Evolutionary conservation across 1,284 basidiomycete genomes (phyloP).

Genomic region (Ceratobasidium sp.): DNA sequence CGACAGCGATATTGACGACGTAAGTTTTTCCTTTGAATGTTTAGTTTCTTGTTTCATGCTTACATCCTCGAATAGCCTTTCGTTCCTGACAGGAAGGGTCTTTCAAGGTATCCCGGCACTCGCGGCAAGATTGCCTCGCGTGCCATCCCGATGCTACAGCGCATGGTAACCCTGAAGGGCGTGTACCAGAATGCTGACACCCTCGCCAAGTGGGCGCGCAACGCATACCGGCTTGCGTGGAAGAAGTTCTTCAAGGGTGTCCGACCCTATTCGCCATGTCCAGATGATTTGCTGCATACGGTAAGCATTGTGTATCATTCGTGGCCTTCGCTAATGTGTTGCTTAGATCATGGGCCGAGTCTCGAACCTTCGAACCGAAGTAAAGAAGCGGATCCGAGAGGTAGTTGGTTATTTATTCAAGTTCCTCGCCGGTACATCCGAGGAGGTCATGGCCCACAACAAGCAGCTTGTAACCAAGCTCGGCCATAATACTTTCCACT

Average conservation of each 20-base stretch:
- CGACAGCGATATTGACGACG: too few species aligned
- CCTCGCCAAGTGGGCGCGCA: background rate
- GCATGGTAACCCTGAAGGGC: background rate
- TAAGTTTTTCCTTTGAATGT: too few species aligned
- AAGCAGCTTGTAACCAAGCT: too few species aligned
- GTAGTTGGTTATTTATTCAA: background rate
- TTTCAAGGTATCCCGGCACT: background rate
- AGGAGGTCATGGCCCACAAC: background rate
- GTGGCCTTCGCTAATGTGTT: too few species aligned
- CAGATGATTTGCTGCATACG: background rate
- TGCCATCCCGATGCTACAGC: background rate
- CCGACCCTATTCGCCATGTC: too few species aligned
- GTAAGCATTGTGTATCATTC: too few species aligned
- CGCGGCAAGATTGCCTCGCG: background rate
- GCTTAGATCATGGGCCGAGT: background rate
- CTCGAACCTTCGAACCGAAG: background rate
- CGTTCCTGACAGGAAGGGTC: background rate
- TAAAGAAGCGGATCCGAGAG: background rate
- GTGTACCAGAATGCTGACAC: background rate
- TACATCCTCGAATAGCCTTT: background rate
- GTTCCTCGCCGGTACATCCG: background rate
- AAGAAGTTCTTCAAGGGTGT: too few species aligned
- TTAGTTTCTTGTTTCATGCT: too few species aligned
- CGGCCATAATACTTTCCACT: slow-evolving; percentile 28
- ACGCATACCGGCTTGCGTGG: too few species aligned